Evolutionary conservation across 495 filamentous ascomycete genomes (phyloP), one percentile per base, ranked within the genome.

Genomic region (Aspergillus nidulans): DNA sequence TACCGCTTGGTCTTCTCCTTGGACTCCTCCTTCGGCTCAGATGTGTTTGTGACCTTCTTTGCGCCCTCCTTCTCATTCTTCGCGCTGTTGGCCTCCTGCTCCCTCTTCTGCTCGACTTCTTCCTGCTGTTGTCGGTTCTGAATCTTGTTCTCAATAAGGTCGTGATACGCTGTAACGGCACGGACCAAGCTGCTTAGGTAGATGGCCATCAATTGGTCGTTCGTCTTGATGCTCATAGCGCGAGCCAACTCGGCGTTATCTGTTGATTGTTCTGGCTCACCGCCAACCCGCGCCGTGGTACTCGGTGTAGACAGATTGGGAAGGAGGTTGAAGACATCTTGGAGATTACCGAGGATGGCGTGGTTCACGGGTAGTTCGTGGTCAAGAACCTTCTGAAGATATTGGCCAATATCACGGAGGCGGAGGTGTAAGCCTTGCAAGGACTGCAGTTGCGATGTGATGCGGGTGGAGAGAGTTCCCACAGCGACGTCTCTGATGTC

Each of bases 121-220:
- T 96, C 94, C 71, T 95, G 90, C 68, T 92, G 89, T 74, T 96
- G 92, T 63, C 92, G 77, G 75, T 98, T 98, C 77, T 97, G 94
- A 57, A 97, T 96, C 85, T 98, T 98, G 76, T 98, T 98, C 79
- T 98, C 94, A 63, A 98, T 98, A 58, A 98, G 76, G 71, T 98
- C 94, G 69, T 98, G 94, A 85, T 97, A 98, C 13, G 94, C 95
- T 7, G 94, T 97, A 64, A 98, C 97, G 26, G 95, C 95, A 38
- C 94, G 84, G 74, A 98, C 97, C 76, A 98, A 75, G 72, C 88
- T 94, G 72, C 88, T 92, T 53, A 98, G 78, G 69, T 98, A 98
- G 67, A 98, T 97, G 36, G 91, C 84, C 85, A 98, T 96, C 56
- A 98, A 80, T 77, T 98, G 94, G 70, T 98, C 94, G 65, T 98